A percentile compares a stretch with the other conserved stretches of the same genome.
These are phyloP conservation scores for Rhodotorula mucilaginosa DNA, from an alignment of 1,284 basidiomycete genomes.

Conservation along the genomic window DNA sequence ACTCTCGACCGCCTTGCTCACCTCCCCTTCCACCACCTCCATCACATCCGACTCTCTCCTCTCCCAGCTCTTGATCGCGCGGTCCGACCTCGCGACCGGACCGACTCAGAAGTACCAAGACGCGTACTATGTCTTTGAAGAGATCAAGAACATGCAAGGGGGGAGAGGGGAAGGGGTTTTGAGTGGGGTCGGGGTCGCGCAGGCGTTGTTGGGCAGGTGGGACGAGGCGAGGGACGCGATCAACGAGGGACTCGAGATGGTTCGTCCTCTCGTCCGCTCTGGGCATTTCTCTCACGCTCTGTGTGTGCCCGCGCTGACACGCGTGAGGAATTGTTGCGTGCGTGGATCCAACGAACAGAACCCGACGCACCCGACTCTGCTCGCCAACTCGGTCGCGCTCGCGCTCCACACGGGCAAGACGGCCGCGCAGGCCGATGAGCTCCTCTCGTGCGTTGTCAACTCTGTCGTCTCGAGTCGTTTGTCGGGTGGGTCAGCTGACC, in stretches of 20 bases:
- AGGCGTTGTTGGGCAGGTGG: conserved; percentile 75
- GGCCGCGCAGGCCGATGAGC: conserved; percentile 10
- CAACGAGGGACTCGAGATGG: conserved; percentile 68
- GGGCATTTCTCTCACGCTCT: conserved; percentile 19
- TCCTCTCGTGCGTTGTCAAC: conserved; percentile 13
- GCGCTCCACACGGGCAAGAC: conserved; percentile 33
- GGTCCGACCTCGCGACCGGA: conserved; percentile 76
- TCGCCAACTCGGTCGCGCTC: conserved; percentile 41
- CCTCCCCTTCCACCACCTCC: conserved; percentile 20
- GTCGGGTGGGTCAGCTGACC: too few relatives aligned
- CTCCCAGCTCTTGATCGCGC: conserved; percentile 83
- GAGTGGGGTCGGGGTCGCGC: conserved; percentile 76
- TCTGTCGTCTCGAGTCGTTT: neutral
- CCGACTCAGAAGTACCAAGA: conserved; percentile 62
- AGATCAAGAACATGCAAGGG: conserved; percentile 82
- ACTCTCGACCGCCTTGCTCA: conserved; percentile 25
- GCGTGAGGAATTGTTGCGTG: too few relatives aligned
- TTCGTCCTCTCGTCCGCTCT: conserved; percentile 52
- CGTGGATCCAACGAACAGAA: conserved; percentile 21
- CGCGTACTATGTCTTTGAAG: conserved; percentile 79
- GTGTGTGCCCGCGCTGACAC: neutral
- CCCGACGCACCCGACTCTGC: conserved; percentile 38
- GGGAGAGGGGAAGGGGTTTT: conserved; percentile 67
- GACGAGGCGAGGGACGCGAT: conserved; percentile 79
- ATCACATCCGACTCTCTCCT: conserved; percentile 67